Conservation (phyloP, 2,329 filamentous ascomycete genomes). For the Polychaeton citri region DNA sequence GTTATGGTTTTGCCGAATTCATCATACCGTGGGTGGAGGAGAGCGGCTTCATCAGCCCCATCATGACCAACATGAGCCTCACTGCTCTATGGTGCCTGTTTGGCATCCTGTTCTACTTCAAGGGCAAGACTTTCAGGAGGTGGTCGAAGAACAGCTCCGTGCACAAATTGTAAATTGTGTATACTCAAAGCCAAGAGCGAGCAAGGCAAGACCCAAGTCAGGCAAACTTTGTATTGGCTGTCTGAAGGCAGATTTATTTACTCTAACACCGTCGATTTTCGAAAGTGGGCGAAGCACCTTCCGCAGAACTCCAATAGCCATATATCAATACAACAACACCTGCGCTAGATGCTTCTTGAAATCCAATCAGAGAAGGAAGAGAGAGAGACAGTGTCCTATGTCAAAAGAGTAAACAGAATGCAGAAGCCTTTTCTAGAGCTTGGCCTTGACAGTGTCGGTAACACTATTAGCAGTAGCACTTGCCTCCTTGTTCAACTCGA, state of each 20-base stretch:
- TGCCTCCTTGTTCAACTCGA: conserved; percentile 76
- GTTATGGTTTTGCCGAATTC: conserved; percentile 41
- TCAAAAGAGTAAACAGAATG: not conserved
- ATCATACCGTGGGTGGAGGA: conserved; percentile 34
- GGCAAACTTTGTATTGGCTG: too few relatives aligned
- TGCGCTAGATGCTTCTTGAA: too few relatives aligned
- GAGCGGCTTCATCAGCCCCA: conserved; percentile 40
- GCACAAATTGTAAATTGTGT: conserved; percentile 34
- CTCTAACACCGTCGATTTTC: too few relatives aligned
- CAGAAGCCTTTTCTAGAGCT: conserved; percentile 5
- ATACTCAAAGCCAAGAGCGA: too few relatives aligned
- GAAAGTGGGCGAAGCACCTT: too few relatives aligned
- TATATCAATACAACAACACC: too few relatives aligned
- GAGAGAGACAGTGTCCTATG: too few relatives aligned
- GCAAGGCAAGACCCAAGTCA: too few relatives aligned
- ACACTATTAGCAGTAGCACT: conserved; percentile 39
- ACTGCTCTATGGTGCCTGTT: conserved; percentile 41
- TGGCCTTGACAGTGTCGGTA: conserved; percentile 11
- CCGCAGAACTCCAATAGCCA: too few relatives aligned
- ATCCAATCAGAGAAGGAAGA: too few relatives aligned
- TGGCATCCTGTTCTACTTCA: conserved; percentile 43
- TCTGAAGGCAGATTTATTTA: too few relatives aligned
- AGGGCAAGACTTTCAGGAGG: conserved; percentile 44
- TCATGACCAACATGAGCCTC: conserved; percentile 47
- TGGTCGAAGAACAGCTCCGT: conserved; percentile 44